These are phyloP conservation scores for Scenedesmus sp. DNA, from an alignment of 163 green algal species.

Conservation along the genomic window DNA sequence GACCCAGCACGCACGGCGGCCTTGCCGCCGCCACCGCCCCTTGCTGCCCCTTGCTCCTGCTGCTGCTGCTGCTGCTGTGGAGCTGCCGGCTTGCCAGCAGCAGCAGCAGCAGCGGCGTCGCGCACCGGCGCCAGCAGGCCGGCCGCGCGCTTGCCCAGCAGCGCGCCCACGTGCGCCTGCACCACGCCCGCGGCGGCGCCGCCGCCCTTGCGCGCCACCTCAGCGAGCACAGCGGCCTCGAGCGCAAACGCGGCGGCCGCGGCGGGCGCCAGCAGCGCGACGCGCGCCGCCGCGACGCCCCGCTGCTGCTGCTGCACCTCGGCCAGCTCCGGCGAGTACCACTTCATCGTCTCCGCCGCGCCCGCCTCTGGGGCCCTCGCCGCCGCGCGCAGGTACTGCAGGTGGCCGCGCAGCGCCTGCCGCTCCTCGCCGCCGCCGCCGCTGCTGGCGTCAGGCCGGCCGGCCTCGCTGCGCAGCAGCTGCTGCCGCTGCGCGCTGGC, in stretches of 20 bases:
- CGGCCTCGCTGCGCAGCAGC: background rate
- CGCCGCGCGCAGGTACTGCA: background rate
- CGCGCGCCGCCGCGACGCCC: background rate
- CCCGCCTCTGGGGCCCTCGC: background rate
- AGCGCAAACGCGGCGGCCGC: background rate
- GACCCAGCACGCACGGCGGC: background rate
- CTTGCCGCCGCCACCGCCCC: background rate
- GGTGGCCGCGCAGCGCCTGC: background rate
- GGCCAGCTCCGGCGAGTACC: background rate
- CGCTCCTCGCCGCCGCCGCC: background rate
- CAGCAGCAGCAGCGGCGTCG: background rate
- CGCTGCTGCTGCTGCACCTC: slow-evolving; percentile 33
- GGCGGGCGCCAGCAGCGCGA: background rate
- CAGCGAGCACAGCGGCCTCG: slow-evolving; percentile 7
- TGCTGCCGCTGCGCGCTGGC: background rate
- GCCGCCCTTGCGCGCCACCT: slow-evolving; percentile 23
- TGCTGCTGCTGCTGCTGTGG: slow-evolving; percentile 26
- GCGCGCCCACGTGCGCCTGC: background rate
- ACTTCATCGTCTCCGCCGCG: background rate
- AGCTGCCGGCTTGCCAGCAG: no score
- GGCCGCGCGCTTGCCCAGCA: background rate
- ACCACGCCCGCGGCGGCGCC: background rate
- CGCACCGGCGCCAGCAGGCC: background rate
- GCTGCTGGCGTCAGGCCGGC: background rate
- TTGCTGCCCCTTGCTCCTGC: background rate